Evolutionary conservation across 108 stramenopile genomes (phyloP), one percentile per base, ranked within the genome.

Genomic region (Pseudonitzschia pungens): DNA sequence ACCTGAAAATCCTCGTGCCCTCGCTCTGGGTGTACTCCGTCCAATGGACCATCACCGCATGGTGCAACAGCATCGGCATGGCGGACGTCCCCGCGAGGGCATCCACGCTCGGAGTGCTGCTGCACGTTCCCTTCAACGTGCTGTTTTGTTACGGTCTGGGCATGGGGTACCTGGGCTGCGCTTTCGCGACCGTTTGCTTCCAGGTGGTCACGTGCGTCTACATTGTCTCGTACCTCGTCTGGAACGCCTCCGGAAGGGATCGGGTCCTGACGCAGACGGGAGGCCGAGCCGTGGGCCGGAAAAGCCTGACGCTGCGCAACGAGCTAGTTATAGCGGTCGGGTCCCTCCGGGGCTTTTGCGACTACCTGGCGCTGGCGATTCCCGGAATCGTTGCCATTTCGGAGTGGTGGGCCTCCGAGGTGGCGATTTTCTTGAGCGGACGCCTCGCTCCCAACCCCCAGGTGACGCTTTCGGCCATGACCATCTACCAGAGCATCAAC

Each of bases 361-460:
- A 86, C 59, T 91, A 91, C 71, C 53, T 87, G 5, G 62, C 32
- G 5, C 64, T 91, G 12, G 89, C 87, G 0, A n/a, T 91, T 14
- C 89, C 89, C n/a, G 89, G 89, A 21, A 77, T 91, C 5, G 56
- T 91, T 11, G 70, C 77, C 14, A 87, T 90, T 41, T 79, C 83
- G 4, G 89, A 87, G 75, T 87, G 86, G 89, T 90, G 89, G 86
- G 86, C 89, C 16, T 78, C 72, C 0, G 89, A 90, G 80, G 59
- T 72, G 18, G 71, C 76, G 0, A 87, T 90, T 40, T 90, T 90
- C 71, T 54, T 90, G 24, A 73, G 86, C 24, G 89, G 89, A 0
- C 66, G 76, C 21, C 68, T 89, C 29, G 18, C 16, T 0, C 89
- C 89, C 2, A 15, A 79, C 53, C 85, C 89, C 5, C 74, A 80